These are phyloP conservation scores for Claviceps fusiformis DNA, from an alignment of 2,329 filamentous ascomycete species.

Conservation along the genomic window DNA sequence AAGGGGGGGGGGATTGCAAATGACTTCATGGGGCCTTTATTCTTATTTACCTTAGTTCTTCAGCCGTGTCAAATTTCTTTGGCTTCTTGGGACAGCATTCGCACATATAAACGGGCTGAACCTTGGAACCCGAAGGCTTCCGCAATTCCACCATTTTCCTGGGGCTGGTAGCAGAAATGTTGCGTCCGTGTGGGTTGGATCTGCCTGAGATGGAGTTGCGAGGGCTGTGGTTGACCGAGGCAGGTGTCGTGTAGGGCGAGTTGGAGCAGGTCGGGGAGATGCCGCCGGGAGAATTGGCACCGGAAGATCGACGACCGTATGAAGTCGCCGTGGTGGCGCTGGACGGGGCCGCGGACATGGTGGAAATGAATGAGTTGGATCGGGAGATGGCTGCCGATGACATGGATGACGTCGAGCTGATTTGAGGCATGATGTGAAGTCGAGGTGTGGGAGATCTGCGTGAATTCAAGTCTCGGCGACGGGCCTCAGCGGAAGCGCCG, in stretches of 20 bases:
- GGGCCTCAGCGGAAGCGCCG: constrained; percentile 22
- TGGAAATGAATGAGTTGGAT: constrained; percentile 35
- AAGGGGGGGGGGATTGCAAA: too few relatives aligned
- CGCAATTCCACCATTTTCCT: constrained; percentile 38
- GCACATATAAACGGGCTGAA: constrained; percentile 53
- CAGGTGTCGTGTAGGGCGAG: constrained; percentile 36
- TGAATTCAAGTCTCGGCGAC: constrained; percentile 33
- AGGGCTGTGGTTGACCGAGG: constrained; percentile 36
- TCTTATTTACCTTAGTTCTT: constrained; percentile 62
- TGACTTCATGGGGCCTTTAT: too few relatives aligned
- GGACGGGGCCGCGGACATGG: constrained; percentile 26
- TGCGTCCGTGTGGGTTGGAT: constrained; percentile 29
- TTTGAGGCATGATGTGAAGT: constrained; percentile 31
- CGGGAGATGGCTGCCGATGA: constrained; percentile 26
- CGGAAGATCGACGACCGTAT: constrained; percentile 33
- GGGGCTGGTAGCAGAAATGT: constrained; percentile 34
- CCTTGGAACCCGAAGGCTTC: constrained; percentile 32
- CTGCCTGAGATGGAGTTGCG: constrained; percentile 29
- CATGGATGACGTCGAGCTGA: constrained; percentile 28
- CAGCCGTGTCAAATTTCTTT: constrained; percentile 78
- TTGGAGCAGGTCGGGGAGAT: constrained; percentile 35
- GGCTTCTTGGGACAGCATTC: constrained; percentile 96
- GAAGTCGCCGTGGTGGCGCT: constrained; percentile 30
- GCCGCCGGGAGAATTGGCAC: constrained; percentile 31
- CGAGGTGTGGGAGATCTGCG: constrained; percentile 41